Evolutionary conservation across 768 basidiomycete species (phyloP), one percentile per base, ranked within the genome.

Genomic region (Trametes maxima): DNA sequence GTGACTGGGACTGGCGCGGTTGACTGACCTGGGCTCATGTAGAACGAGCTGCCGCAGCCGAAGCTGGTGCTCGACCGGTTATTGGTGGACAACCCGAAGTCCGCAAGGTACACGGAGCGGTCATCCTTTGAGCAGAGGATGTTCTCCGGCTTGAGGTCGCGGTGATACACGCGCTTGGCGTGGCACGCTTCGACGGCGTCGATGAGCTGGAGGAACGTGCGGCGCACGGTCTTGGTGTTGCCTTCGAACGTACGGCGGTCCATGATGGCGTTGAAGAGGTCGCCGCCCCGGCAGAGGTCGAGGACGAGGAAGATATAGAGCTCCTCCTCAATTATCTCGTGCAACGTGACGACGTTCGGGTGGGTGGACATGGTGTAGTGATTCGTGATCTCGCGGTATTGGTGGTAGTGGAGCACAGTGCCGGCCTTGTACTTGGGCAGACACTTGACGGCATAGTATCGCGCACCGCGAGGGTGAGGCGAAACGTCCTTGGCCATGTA

Each of bases 81-180:
- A 39, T 62, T 60, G 2, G 72, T 70, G 4, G 72, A 68, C 17
- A 85, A 69, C 11, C 83, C 83, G 77, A 85, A 85, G 72, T 85
- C 84, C 8, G 80, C 77, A 37, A 85, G 66, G 60, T 77, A 76
- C 44, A 84, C 74, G 45, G 68, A 63, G 36, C 65, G 58, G 52
- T 78, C 79, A 50, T 58, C 79, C 73, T 54, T 74, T 68, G 61
- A 76, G 68, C 78, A 79, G 37, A 83, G 69, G 57, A 83, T 78
- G 68, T 75, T 82, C 71, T 85, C 83, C 0, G 84, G 84, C 70
- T 85, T 85, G 49, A 85, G 73, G 65, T 85, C 84, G 37, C 83
- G 82, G 65, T 85, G 84, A 69, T 74, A 82, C 63, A 85, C 79
- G 46, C 80, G 80, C 44, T 74, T 67, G 25, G 70, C 67, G 67